Conservation (phyloP, 2,329 filamentous ascomycete genomes). For the Calonectria hongkongensis region DNA sequence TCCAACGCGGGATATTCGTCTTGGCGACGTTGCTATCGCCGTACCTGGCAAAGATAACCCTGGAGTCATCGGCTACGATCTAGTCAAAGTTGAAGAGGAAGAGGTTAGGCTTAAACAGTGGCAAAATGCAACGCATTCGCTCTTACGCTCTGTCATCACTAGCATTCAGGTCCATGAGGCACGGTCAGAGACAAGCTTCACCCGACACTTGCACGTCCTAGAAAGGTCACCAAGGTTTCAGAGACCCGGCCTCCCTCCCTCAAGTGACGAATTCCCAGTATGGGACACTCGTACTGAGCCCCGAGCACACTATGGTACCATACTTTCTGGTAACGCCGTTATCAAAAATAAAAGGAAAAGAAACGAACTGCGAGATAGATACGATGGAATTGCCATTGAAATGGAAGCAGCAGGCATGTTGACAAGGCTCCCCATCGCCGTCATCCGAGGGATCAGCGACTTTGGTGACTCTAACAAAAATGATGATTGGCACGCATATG, state of each 20-base stretch:
- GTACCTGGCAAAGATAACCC: conserved; percentile 20
- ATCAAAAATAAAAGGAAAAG: conserved; percentile 13
- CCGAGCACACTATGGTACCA: conserved; percentile 22
- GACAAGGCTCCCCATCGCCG: conserved; percentile 19
- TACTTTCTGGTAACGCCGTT: conserved; percentile 25
- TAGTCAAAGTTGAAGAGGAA: conserved; percentile 24
- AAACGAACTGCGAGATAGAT: conserved; percentile 20
- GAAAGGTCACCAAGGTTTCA: neutral
- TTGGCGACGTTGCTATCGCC: conserved; percentile 25
- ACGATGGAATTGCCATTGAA: conserved; percentile 23
- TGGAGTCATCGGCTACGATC: conserved; percentile 22
- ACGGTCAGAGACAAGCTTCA: conserved; percentile 7
- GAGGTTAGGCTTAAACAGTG: conserved; percentile 22
- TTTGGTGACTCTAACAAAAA: conserved; percentile 29
- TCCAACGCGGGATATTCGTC: conserved; percentile 21
- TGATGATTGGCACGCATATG: conserved; percentile 25
- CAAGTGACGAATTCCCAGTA: neutral
- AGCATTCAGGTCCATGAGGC: conserved; percentile 13
- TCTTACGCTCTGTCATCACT: conserved; percentile 26
- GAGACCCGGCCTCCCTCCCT: neutral
- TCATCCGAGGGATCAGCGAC: conserved; percentile 24
- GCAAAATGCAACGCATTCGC: conserved; percentile 25
- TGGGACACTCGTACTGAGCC: neutral
- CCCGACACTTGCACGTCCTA: conserved; percentile 18
- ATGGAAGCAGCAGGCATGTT: conserved; percentile 30